Conservation (phyloP, 2,329 filamentous ascomycete genomes). For the Coniochaeta hoffmannii region DNA sequence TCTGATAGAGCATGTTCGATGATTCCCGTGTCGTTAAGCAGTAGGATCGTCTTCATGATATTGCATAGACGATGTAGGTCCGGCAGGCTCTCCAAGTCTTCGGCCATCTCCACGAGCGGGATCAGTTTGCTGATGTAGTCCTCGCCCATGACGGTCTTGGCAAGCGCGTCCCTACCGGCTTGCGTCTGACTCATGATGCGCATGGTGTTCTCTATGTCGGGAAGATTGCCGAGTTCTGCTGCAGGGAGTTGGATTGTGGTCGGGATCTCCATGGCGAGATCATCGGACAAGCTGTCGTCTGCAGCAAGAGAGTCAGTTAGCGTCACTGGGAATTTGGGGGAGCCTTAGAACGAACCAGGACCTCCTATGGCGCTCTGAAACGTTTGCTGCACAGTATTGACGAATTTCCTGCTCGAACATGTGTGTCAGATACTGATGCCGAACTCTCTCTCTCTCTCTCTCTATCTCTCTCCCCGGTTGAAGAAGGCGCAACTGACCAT, state of each 20-base stretch:
- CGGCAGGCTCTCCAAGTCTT: constrained; percentile 78
- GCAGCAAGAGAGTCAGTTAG: constrained; percentile 19
- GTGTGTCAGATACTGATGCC: constrained; percentile 14
- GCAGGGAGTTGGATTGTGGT: constrained; percentile 67
- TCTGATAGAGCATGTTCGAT: constrained; percentile 93
- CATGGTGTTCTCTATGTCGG: constrained; percentile 80
- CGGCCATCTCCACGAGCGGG: constrained; percentile 78
- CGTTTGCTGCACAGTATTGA: constrained; percentile 75
- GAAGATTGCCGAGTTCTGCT: constrained; percentile 73
- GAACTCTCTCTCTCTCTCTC: too few species aligned
- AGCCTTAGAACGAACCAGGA: constrained; percentile 48
- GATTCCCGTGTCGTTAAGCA: constrained; percentile 90
- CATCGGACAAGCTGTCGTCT: constrained; percentile 87
- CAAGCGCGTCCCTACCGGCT: constrained; percentile 73
- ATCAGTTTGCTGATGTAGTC: constrained; percentile 85
- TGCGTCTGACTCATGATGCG: constrained; percentile 68
- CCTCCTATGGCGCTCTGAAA: constrained; percentile 52
- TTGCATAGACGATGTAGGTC: constrained; percentile 91
- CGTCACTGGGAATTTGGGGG: background rate
- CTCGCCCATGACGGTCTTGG: constrained; percentile 77
- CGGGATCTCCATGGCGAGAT: constrained; percentile 66
- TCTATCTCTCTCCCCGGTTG: background rate
- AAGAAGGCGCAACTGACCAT: constrained; percentile 52
- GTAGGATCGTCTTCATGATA: constrained; percentile 93
- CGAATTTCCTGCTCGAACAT: constrained; percentile 65